Percentiles rank a stretch among this genome's conserved stretches.
These are phyloP conservation scores for Botrytis aclada DNA, from an alignment of 2,329 filamentous ascomycete species.

Conservation along the genomic window DNA sequence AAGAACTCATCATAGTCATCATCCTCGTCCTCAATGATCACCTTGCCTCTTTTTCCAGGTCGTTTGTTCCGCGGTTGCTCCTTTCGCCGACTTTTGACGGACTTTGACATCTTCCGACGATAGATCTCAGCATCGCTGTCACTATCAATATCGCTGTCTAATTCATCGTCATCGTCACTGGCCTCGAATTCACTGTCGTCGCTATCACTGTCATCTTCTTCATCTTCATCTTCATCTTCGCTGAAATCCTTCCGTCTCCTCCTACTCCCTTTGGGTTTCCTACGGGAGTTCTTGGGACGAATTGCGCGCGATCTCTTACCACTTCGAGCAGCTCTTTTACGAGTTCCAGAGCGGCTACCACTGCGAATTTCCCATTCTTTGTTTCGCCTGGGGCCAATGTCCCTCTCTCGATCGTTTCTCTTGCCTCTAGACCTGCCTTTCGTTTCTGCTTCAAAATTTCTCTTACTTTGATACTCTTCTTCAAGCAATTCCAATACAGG, in stretches of 20 bases:
- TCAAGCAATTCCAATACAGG: constrained; percentile 3
- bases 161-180: neutral
- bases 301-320: neutral
- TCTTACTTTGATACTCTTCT: constrained; percentile 8
- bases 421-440: neutral
- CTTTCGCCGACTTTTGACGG: neutral
- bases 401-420: neutral
- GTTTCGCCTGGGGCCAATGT: neutral
- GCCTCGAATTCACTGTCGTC: neutral
- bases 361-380: neutral
- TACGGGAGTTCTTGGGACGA: neutral
- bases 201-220: constrained; percentile 4
- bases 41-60: neutral
- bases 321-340: neutral
- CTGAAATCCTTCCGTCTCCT: neutral
- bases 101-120: neutral
- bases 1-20: neutral
- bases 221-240: neutral
- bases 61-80: neutral
- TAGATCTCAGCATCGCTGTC: neutral
- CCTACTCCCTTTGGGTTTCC: neutral
- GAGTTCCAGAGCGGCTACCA: neutral
- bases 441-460: neutral
- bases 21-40: neutral
- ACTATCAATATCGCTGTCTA: neutral